Evolutionary conservation across 1,284 basidiomycete species (phyloP), one percentile per base, ranked within the genome.

Genomic region (Ganoderma lucidum): DNA sequence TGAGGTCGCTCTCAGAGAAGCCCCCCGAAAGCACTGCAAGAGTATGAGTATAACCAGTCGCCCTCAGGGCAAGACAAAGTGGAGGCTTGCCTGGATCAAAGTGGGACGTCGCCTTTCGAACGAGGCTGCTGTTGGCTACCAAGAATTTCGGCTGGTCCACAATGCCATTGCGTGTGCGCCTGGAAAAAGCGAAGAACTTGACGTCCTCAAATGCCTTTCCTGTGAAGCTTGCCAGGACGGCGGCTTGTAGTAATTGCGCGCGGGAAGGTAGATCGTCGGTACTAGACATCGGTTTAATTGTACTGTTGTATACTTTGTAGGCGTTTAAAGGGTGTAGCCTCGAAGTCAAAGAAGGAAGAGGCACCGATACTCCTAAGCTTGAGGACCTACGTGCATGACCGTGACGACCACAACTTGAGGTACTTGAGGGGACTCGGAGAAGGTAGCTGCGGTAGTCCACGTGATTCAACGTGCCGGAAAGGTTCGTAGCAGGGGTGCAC

Each of bases 1-100:
- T 23, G 12, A 69, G 17, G 14, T 44, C 63, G 37, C 72, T 64
- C 41, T 77, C 77, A 1, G 63, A 45, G 44, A 73, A 78, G 1
- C 67, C 70, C 1, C 66, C 23, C 23, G 14, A 28, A 30, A 61
- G 23, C 30, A 41, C 19, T 28, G 23, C n/a, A 8, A 51, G 23
- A 23, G 48, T 44, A 3, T 51, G 9, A 28, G n/a, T 48, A 48
- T 14, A 8, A 6, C n/a, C 9, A 48, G n/a, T 23, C n/a, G 23
- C 3, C 12, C 35, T 8, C n/a, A 28, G 14, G 10, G 35, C 32
- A 35, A 15, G 23, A 17, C 41, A 2, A 42, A 64, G 12, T 0
- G 48, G 1, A 28, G 17, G 63, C 69, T 51, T 56, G 66, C 70
- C 39, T n/a, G 51, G 53, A 37, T 71, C 65, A 17, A 71, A 71